Evolutionary conservation across 2,329 filamentous ascomycete species (phyloP).

Genomic region (Harringtonia lauricola): DNA sequence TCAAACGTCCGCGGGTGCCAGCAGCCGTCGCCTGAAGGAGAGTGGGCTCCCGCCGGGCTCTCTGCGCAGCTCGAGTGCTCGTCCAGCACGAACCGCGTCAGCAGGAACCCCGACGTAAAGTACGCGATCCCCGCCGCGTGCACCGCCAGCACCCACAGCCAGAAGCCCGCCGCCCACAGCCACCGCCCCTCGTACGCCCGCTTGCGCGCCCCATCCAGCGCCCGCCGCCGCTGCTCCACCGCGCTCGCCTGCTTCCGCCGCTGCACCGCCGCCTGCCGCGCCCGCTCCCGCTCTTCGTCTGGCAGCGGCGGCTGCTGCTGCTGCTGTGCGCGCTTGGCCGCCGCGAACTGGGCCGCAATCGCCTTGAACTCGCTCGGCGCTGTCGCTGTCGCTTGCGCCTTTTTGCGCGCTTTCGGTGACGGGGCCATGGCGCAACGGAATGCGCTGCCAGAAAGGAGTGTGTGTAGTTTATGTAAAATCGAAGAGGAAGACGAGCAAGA

Average conservation of each 20-base stretch:
- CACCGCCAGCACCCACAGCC: slow-evolving; percentile 58
- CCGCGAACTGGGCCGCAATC: slow-evolving; percentile 42
- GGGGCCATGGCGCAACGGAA: slow-evolving; percentile 10
- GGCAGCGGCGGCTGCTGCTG: neutral
- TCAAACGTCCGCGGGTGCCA: slow-evolving; percentile 95
- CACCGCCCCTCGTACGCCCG: slow-evolving; percentile 39
- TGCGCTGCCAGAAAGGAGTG: no score
- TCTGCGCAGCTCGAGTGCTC: slow-evolving; percentile 60
- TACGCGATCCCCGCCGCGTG: slow-evolving; percentile 77
- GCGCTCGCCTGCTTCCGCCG: slow-evolving; percentile 23
- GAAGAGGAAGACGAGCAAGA: neutral
- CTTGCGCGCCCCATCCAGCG: slow-evolving; percentile 36
- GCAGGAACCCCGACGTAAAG: slow-evolving; percentile 89
- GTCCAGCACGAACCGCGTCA: slow-evolving; percentile 73
- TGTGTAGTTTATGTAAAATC: neutral
- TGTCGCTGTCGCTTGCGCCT: no score
- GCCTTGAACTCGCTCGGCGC: slow-evolving; percentile 33
- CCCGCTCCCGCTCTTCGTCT: slow-evolving; percentile 21
- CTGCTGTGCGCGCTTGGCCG: slow-evolving; percentile 39
- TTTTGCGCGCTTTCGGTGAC: slow-evolving; percentile 13
- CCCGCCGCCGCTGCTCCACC: slow-evolving; percentile 32
- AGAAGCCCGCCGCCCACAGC: slow-evolving; percentile 54
- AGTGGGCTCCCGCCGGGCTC: slow-evolving; percentile 50
- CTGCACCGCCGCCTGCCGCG: slow-evolving; percentile 9
- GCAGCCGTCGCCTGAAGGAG: slow-evolving; percentile 53